Base-by-base conservation (phyloP, 176 grass and related monocot genomes). In the Paspalum notatum region DNA sequence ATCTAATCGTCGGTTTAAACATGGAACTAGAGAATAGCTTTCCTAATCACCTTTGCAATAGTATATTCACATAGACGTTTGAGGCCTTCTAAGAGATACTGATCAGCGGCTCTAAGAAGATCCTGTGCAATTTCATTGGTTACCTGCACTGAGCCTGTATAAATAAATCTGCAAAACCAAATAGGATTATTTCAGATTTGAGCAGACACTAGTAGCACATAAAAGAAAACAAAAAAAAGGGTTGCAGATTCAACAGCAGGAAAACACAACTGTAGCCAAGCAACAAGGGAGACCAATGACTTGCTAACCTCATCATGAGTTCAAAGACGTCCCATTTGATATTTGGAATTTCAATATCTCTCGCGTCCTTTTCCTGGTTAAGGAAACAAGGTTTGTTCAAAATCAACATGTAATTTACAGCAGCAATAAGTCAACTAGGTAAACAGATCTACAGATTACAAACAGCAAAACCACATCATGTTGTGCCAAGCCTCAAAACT, bases 261-360 rank as follows among this genome's bases (percentile, higher is more conserved):
- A n/a, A n/a, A 26, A 27, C 17, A 47, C 37, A 72, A 50, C 2
- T 24, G 21, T 40, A 15, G 12, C 40, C 44, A 40, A 67, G 62
- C 7, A 57, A 71, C 7, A 46, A 82, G 27, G 25, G 70, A 77
- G 39, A 13, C 16, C 15, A 49, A 21, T 12, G 14, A 49, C 39
- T 80, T 20, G 64, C 66, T 73, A 60, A 96, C 97, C 97, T 99
- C 97, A 99, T 99, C 97, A 99, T 99, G 60, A 96, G 80, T 84
- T 96, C 93, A 66, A 99, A 99, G 57, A 99, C 85, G 2, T 93
- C 89, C 93, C 93, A 96, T 86, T 85, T 90, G 76, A 99, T 93
- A 74, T 99, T 96, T 59, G 97, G 97, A 80, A 99, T 99, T 90
- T 99, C 97, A 81, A 99, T 99, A 80, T 99, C 97, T 85, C 90